Evolutionary conservation across 2,329 filamentous ascomycete species (phyloP).

Genomic region (Hypoxylon sp.): DNA sequence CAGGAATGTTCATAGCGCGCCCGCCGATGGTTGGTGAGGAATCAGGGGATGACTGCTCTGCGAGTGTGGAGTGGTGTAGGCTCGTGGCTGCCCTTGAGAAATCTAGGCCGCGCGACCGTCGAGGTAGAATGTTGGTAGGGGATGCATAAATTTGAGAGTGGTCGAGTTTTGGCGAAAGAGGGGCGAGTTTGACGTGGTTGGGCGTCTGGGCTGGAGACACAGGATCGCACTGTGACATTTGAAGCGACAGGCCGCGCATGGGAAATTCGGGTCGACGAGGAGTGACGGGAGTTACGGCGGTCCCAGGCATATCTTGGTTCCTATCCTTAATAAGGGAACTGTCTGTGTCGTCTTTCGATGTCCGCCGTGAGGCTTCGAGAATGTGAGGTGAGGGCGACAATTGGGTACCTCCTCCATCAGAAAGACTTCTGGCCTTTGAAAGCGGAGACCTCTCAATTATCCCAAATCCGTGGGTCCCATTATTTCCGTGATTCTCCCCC

Average conservation of each 20-base stretch:
- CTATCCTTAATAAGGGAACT: slow-evolving; percentile 63
- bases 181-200: slow-evolving; percentile 69
- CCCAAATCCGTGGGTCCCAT: slow-evolving; percentile 46
- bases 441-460: slow-evolving; percentile 56
- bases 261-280: slow-evolving; percentile 78
- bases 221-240: slow-evolving; percentile 73
- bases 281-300: slow-evolving; percentile 69
- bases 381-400: slow-evolving; percentile 72
- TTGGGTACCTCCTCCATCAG: slow-evolving; percentile 72
- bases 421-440: slow-evolving; percentile 73
- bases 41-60: slow-evolving; percentile 88
- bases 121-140: slow-evolving; percentile 87
- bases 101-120: slow-evolving; percentile 90
- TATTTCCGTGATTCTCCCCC: slow-evolving; percentile 21
- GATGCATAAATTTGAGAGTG: slow-evolving; percentile 87
- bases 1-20: slow-evolving; percentile 73
- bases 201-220: slow-evolving; percentile 56
- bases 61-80: slow-evolving; percentile 93
- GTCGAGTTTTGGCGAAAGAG: slow-evolving; percentile 89
- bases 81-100: slow-evolving; percentile 95
- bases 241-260: slow-evolving; percentile 76
- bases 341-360: slow-evolving; percentile 81
- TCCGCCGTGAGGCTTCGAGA: slow-evolving; percentile 66
- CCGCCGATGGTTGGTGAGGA: slow-evolving; percentile 88
- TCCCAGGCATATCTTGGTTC: slow-evolving; percentile 41